These are phyloP conservation scores for Pachyrhizus erosus DNA, from an alignment of 306 rosid genomes.

Conservation along the genomic window DNA sequence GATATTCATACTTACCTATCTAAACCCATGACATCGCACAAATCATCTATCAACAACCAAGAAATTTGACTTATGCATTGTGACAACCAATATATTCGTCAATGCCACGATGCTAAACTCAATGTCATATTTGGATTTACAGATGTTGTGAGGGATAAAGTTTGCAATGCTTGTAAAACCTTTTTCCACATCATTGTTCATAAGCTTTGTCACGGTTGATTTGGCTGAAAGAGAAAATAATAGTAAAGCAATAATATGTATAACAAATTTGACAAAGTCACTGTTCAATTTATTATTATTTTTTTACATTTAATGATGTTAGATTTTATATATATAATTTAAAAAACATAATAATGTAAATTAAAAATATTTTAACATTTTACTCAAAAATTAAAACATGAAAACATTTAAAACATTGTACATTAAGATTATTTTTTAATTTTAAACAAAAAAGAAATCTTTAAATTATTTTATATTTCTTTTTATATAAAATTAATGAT, in stretches of 20 bases:
- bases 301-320: not conserved
- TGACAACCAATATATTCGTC: not conserved
- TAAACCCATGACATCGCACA: not conserved
- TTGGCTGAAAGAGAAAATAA: not conserved
- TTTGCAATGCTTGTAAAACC: not conserved
- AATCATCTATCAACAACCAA: not conserved
- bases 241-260: not conserved
- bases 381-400: not conserved
- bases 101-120: slow-evolving; percentile 11
- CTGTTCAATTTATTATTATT: not conserved
- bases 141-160: not conserved
- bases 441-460: not conserved
- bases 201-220: not conserved
- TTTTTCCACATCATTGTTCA: slow-evolving; percentile 1
- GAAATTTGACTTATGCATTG: slow-evolving; percentile 11
- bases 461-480: not conserved
- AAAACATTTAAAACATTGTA: not conserved
- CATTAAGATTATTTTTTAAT: not conserved
- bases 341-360: not conserved
- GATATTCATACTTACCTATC: slow-evolving; percentile 19
- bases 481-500: not conserved
- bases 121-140: not conserved
- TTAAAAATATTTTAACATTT: not conserved
- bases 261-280: not conserved
- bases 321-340: not conserved